Percentiles rank a stretch among this genome's conserved stretches.
Evolutionary conservation across 2,329 filamentous ascomycete genomes (phyloP).

Genomic region (Cladosporium cucumerinum): DNA sequence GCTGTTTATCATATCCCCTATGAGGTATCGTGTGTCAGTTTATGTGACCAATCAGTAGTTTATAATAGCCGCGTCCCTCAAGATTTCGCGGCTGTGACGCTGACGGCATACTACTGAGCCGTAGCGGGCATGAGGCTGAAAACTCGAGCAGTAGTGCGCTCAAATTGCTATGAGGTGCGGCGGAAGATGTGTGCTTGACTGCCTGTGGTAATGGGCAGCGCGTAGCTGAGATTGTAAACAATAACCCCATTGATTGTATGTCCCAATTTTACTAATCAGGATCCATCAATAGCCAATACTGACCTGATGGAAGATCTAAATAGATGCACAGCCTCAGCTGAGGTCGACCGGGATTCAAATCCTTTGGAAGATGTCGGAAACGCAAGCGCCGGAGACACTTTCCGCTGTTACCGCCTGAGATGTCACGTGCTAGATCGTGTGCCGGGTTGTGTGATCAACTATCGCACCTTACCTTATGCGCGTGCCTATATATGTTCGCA

Average conservation of each 20-base stretch:
- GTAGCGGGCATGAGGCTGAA: neutral
- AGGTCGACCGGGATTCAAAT: neutral
- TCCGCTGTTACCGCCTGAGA: neutral
- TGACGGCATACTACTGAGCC: neutral
- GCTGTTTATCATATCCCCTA: neutral
- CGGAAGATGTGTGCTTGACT: neutral
- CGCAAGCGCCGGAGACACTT: neutral
- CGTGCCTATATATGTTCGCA: neutral
- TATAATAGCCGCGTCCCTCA: neutral
- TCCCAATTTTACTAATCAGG: neutral
- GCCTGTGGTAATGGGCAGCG: neutral
- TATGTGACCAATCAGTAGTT: neutral
- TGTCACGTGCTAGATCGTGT: neutral
- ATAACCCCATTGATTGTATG: neutral
- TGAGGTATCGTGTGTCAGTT: neutral
- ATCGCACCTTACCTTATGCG: no score
- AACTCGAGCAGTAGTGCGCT: neutral
- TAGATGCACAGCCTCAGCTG: neutral
- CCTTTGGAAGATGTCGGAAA: neutral
- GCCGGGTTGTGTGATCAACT: no score
- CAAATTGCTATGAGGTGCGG: neutral
- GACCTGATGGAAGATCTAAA: neutral
- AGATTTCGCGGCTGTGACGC: neutral
- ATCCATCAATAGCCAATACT: neutral
- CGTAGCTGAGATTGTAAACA: neutral